Conservation (phyloP, 1,284 basidiomycete species). For the Erythrobasidium hasegawianum region DNA sequence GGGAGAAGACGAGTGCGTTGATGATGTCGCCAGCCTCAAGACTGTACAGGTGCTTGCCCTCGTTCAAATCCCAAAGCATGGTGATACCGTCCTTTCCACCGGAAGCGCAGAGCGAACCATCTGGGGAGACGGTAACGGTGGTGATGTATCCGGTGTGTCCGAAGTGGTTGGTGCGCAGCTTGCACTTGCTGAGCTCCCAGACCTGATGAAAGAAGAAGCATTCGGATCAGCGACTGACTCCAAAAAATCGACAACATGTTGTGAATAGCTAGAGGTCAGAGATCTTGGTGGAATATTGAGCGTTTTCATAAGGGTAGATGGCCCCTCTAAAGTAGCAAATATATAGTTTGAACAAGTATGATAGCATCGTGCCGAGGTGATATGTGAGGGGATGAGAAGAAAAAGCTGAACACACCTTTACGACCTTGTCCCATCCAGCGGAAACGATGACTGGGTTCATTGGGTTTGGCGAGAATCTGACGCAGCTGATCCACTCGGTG, state of each 20-base stretch:
- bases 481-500: constrained; percentile 97
- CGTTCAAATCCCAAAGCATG: constrained; percentile 99
- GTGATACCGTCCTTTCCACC: constrained; percentile 99
- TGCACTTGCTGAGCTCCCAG: constrained; percentile 99
- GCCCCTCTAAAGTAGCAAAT: constrained; percentile 82
- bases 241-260: no score
- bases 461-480: constrained; percentile 98
- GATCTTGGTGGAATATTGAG: constrained; percentile 66
- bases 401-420: constrained; percentile 70
- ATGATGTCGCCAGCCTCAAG: constrained; percentile 98
- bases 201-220: constrained; percentile 61
- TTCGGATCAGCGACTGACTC: constrained; percentile 18
- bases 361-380: constrained; percentile 54
- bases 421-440: constrained; percentile 99
- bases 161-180: constrained; percentile 99
- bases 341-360: constrained; percentile 53
- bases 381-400: constrained; percentile 34
- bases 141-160: constrained; percentile 99
- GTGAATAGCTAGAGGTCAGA: constrained; percentile 57
- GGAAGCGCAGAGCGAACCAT: constrained; percentile 97
- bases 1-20: constrained; percentile 99
- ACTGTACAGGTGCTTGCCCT: constrained; percentile 99
- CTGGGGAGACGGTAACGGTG: constrained; percentile 96
- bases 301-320: constrained; percentile 62
- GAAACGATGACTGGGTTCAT: constrained; percentile 98